Evolutionary conservation across 352 stramenopile species (phyloP).

Genomic region (Phytophthora sp.): DNA sequence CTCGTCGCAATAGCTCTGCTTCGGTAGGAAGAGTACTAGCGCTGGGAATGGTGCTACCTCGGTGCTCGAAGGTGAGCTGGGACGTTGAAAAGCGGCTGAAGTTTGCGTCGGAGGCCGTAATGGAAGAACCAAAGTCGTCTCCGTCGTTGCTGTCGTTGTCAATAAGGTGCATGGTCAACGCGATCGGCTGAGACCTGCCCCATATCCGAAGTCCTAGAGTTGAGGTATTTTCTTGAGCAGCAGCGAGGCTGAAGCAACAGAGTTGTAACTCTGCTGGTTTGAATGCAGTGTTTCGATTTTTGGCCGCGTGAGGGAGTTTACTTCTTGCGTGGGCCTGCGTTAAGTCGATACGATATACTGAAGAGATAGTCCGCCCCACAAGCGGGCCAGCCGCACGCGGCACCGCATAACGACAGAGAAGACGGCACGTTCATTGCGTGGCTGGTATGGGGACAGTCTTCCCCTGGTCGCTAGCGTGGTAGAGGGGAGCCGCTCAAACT

Average conservation of each 20-base stretch:
- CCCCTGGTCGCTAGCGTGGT: background rate
- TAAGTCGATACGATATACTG: background rate
- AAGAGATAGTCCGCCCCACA: background rate
- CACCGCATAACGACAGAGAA: too few species aligned
- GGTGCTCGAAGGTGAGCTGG: background rate
- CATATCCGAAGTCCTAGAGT: background rate
- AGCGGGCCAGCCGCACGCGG: too few species aligned
- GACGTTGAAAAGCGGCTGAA: conserved; percentile 1
- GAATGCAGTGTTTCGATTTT: too few species aligned
- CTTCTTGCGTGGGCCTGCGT: too few species aligned
- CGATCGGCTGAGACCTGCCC: background rate
- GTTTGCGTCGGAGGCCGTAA: conserved; percentile 2
- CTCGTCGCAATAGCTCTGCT: background rate
- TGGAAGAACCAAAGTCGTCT: background rate
- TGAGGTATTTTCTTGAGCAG: background rate
- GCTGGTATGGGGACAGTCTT: conserved; percentile 7
- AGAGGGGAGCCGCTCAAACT: background rate
- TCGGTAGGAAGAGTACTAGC: background rate
- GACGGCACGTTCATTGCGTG: background rate
- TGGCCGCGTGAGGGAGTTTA: too few species aligned
- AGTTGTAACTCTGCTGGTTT: too few species aligned
- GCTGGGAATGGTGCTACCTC: background rate
- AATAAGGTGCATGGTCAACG: background rate
- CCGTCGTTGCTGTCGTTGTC: background rate
- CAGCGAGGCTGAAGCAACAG: too few species aligned